A percentile compares a stretch with the other conserved stretches of the same genome.
These are phyloP conservation scores for Ilex aquifolium DNA, from an alignment of 257 asterid genomes.

Conservation along the genomic window DNA sequence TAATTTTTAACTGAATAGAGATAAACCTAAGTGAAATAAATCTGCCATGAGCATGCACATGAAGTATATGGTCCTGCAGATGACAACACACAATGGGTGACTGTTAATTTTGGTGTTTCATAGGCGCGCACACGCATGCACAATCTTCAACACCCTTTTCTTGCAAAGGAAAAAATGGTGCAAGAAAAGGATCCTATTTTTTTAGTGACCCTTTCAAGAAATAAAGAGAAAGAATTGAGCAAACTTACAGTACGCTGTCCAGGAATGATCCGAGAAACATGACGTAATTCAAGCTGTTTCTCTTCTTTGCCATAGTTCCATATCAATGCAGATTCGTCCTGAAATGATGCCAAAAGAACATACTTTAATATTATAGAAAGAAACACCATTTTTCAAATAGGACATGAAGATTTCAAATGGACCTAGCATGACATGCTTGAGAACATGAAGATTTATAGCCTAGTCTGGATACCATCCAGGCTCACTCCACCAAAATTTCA, in stretches of 20 bases:
- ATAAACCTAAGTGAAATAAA: too few species aligned
- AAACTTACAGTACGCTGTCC: conserved; percentile 96
- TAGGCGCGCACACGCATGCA: background rate
- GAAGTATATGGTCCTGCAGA: too few species aligned
- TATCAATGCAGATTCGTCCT: conserved; percentile 84
- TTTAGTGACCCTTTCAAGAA: background rate
- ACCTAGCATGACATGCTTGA: too few species aligned
- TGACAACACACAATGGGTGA: too few species aligned
- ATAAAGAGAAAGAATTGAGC: conserved; percentile 12
- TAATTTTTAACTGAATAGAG: too few species aligned
- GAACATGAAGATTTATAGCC: too few species aligned
- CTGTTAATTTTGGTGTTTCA: too few species aligned
- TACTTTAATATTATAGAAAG: conserved; percentile 6
- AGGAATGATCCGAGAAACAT: conserved; percentile 74
- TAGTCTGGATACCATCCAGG: too few species aligned
- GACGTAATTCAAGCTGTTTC: conserved; percentile 68
- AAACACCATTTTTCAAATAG: background rate
- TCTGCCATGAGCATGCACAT: too few species aligned
- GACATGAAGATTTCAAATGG: background rate
- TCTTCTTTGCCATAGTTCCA: conserved; percentile 90
- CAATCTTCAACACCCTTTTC: too few species aligned
- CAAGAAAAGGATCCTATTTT: background rate
- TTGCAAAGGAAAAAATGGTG: too few species aligned
- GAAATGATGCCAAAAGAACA: conserved; percentile 23
- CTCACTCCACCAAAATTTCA: too few species aligned